A percentile compares a stretch with the other conserved stretches of the same genome.
phyloP scores from a whole-genome alignment of 768 basidiomycete species.

The Galerina sulciceps region DNA sequence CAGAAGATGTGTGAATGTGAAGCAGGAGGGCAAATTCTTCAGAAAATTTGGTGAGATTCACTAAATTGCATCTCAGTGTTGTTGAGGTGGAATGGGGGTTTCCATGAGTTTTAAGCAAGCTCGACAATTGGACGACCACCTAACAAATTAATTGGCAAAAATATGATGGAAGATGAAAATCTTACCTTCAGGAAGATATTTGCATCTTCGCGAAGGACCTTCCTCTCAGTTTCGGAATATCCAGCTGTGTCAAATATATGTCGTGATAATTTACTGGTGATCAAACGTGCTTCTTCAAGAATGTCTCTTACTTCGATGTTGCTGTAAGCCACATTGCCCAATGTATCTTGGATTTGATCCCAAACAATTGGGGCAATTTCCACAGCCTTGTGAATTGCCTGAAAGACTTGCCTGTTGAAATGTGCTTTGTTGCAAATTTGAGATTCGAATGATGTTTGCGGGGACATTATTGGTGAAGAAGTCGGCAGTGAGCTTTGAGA shows the following conservation, averaged over 20 bases:
- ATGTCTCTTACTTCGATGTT: slow-evolving; percentile 52
- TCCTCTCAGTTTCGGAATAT: slow-evolving; percentile 61
- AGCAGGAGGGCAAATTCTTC: slow-evolving; percentile 88
- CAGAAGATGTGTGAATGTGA: slow-evolving; percentile 85
- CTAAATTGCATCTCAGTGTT: slow-evolving; percentile 69
- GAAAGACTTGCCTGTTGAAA: slow-evolving; percentile 79
- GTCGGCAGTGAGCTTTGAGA: slow-evolving; percentile 45
- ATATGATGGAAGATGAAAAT: neutral
- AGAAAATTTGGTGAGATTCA: slow-evolving; percentile 79
- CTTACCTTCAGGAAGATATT: slow-evolving; percentile 81
- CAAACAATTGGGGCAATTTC: slow-evolving; percentile 83
- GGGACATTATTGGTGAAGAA: slow-evolving; percentile 37
- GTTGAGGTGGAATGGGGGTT: slow-evolving; percentile 57
- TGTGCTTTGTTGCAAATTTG: slow-evolving; percentile 61
- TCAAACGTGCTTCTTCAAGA: slow-evolving; percentile 63
- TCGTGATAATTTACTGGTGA: slow-evolving; percentile 66
- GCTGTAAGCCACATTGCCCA: slow-evolving; percentile 48
- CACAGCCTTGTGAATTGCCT: slow-evolving; percentile 78
- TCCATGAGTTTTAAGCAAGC: slow-evolving; percentile 68
- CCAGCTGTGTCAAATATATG: slow-evolving; percentile 63
- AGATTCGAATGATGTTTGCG: slow-evolving; percentile 46
- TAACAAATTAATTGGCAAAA: slow-evolving; percentile 28
- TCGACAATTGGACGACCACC: slow-evolving; percentile 80
- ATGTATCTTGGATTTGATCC: slow-evolving; percentile 76
- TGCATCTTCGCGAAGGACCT: slow-evolving; percentile 74